Base-by-base conservation (phyloP, 2,329 filamentous ascomycete species). In the Diaporthe ampelina region DNA sequence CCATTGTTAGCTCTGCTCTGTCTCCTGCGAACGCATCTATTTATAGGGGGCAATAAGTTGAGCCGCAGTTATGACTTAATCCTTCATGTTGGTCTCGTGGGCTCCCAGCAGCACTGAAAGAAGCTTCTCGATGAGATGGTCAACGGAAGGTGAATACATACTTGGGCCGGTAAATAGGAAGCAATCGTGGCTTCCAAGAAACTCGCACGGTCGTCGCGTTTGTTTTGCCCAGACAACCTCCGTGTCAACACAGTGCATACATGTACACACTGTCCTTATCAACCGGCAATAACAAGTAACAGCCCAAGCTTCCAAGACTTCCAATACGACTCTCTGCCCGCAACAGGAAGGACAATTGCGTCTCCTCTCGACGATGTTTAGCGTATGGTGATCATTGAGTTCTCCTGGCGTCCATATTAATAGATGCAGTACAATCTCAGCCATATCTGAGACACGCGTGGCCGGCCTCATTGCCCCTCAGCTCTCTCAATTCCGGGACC, bases 261-360 rank as follows among this genome's bases (percentile, higher is more conserved):
- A 4, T 21, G 0, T 0, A 8, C 32, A 40, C 63, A 67, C 63
- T 67, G 63, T 67, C 45, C 63, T 67, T 67, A 67, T 67, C 63
- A 67, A 6, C 21, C 21, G 21, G 19, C 5, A 17, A 21, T 7
- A 52, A 67, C 61, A 29, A 32, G 29, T 67, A 32, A 24, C 13
- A 24, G 29, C 21, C 32, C 32, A 21, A 67, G 63, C 48, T 37
- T 40, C 63, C 63, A 67, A 67, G 63, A 67, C 63, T 37, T 32
- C n/a, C 29, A 48, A 54, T 67, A 40, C 63, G 29, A 67, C 63
- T 24, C 63, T 54, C 45, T 11, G n/a, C 63, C 63, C 63, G 45
- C 45, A 67, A 67, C 45, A 67, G 63, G 63, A 67, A 67, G 63
- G 45, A 67, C 45, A 21, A 3, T 26, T 5, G n/a, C 45, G 19